Evolutionary conservation across 148 eudicot species (phyloP), one percentile per base, ranked within the genome.

Genomic region (Rhododendron henanense): DNA sequence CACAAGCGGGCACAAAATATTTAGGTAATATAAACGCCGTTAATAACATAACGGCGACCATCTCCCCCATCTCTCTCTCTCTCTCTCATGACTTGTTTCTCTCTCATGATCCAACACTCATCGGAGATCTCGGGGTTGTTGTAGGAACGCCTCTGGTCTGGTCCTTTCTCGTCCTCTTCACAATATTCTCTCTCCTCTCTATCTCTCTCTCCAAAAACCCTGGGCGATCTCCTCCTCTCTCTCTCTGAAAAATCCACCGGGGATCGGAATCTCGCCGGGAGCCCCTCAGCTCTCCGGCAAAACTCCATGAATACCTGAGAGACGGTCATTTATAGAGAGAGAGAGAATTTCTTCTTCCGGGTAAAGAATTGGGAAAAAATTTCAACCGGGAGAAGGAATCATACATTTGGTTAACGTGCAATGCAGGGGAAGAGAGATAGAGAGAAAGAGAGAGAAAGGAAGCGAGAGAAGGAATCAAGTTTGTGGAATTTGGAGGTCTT

Each of bases 391-490:
- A 50, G 45, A 83, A 78, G 21, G 45, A 37, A 51, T 51, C 39
- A 48, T 19, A n/a, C 82, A 69, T 10, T 35, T 31, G 11, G 85
- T 39, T 71, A 79, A 91, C 95, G 93, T 92, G 96, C 89, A 93
- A 89, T 92, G 94, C 82, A 90, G 91, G 94, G 89, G 86, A 89
- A 89, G 78, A 71, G 61, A 39, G 33, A 78, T 51, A 71, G 85
- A 84, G 80, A 76, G 81, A 53, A 81, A 79, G 44, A 50, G 50
- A 69, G 85, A 84, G 75, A 81, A 41, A 41, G 45, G 6, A 41
- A 41, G 45, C 45, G 81, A 65, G 81, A 79, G 45, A 81, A 51
- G 78, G 89, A 84, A 92, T 90, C 91, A 23, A 77, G 84, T 88
- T 78, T 85, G 88, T 13, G 57, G 18, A 53, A 53, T 53, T 14